phyloP scores from a whole-genome alignment of 1,284 basidiomycete genomes.

The Cronartium ribicola region DNA sequence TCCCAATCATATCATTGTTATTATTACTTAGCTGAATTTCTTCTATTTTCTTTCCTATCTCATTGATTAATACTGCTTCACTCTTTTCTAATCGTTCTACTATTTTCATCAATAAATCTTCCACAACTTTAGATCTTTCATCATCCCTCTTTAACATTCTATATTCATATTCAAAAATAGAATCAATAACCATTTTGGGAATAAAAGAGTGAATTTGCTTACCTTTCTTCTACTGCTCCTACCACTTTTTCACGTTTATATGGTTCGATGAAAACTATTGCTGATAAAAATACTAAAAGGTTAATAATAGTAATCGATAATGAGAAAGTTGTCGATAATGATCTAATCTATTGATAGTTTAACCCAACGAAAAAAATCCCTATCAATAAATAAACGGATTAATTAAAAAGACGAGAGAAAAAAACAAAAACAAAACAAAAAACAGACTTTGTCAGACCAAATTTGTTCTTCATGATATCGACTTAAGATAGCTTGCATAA shows the following conservation, averaged over 20 bases:
- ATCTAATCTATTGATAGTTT: slow-evolving; percentile 60
- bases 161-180: not conserved
- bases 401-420: not conserved
- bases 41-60: too few species aligned
- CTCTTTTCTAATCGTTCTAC: not conserved
- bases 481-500: slow-evolving; percentile 76
- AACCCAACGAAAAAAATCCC: not conserved
- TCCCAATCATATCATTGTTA: too few species aligned
- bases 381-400: too few species aligned
- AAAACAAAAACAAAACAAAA: not conserved
- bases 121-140: not conserved
- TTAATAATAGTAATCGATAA: slow-evolving; percentile 78
- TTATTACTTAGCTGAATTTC: too few species aligned
- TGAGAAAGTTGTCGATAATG: slow-evolving; percentile 81
- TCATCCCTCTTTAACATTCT: not conserved
- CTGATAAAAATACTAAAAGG: slow-evolving; percentile 76
- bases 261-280: slow-evolving; percentile 82
- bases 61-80: not conserved
- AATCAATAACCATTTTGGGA: not conserved
- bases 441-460: slow-evolving; percentile 77
- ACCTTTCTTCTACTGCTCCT: slow-evolving; percentile 74
- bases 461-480: slow-evolving; percentile 94
- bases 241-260: slow-evolving; percentile 82
- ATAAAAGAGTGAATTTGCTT: not conserved
- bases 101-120: not conserved